Base-by-base conservation (phyloP, 306 rosid species). In the Casuarina equisetifolia region DNA sequence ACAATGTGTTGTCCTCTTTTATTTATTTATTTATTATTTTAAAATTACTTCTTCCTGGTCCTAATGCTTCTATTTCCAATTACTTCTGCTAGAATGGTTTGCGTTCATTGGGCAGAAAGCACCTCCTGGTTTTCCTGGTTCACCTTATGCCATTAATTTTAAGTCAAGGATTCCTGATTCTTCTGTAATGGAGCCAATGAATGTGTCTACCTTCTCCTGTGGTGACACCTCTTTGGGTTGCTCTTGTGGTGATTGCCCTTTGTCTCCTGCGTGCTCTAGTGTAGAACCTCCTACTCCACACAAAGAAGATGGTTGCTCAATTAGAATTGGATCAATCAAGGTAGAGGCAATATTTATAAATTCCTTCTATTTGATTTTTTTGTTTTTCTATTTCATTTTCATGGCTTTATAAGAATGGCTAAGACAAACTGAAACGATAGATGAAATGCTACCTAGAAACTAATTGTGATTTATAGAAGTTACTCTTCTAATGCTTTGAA, bases 181-280 rank as follows among this genome's bases (percentile, higher is more conserved):
- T 76, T 90, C 93, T 74, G 84, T 81, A 35, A 84, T 94, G 93
- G 85, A 82, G 84, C 92, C 75, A 69, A 94, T 94, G 98, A 92
- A 94, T 51, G 89, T 89, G 75, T 86, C 97, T 79, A 90, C 67
- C 70, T 94, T 89, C 82, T 84, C 92, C 15, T 94, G 98, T 76
- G 83, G 84, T 76, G 98, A 94, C 89, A 89, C 93, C 81, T 92
- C 98, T 63, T 87, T 94, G 63, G 97, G 97, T 76, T 94, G 98
- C 86, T 94, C 98, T 81, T 94, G 98, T 42, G 98, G 98, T 63
- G 98, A 94, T 86, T 94, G 98, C 76, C 98, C 97, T 73, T 80
- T 79, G 82, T 85, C 97, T 82, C 87, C 97, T 16, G 72, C 79
- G 62, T 94, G 98, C 89, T 83, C 92, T 3, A 75, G 42, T 70